Evolutionary conservation across 331 rosid genomes (phyloP), one percentile per base, ranked within the genome.

Genomic region (Malus hybrid): DNA sequence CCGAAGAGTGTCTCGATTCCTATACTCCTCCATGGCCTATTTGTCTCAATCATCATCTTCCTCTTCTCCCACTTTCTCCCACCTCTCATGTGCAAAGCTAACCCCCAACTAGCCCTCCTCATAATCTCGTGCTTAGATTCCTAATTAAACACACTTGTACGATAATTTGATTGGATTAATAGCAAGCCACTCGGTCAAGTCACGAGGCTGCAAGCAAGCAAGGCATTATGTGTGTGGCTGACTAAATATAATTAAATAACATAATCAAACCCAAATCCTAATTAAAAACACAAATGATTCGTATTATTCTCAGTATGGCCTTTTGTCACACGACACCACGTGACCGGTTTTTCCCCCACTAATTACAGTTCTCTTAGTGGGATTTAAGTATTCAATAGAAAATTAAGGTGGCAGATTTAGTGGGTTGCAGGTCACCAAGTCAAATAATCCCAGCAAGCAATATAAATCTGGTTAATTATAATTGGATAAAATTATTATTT

Each of bases 61-160:
- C 73, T 68, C 85, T 61, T 82, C 56, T 70, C 74, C 65, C 72
- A 10, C 22, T 52, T n/a, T 55, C 60, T 7, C 24, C 0, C 24
- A 16, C 8, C 20, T 19, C 60, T 78, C 91, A 85, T 84, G 91
- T 86, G 88, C 83, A 28, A 29, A 80, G 88, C 83, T 24, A 32
- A 55, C 7, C 26, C 63, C 16, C 11, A 20, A 2, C 19, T 10
- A n/a, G 26, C 70, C 58, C 29, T 58, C 14, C 20, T 68, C 46
- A 13, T 66, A 58, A 77, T 72, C 93, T 86, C 85, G 89, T 88
- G 93, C 93, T 30, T 67, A 84, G 96, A 89, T 87, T 88, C 96
- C 84, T 66, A 66, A 61, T 18, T 78, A 34, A 75, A 76, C 78
- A 79, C 75, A 78, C 75, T 69, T 78, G 80, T 71, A 84, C 72